Evolutionary conservation across 129 eudicot species (phyloP).

Genomic region (Artemisia annua): DNA sequence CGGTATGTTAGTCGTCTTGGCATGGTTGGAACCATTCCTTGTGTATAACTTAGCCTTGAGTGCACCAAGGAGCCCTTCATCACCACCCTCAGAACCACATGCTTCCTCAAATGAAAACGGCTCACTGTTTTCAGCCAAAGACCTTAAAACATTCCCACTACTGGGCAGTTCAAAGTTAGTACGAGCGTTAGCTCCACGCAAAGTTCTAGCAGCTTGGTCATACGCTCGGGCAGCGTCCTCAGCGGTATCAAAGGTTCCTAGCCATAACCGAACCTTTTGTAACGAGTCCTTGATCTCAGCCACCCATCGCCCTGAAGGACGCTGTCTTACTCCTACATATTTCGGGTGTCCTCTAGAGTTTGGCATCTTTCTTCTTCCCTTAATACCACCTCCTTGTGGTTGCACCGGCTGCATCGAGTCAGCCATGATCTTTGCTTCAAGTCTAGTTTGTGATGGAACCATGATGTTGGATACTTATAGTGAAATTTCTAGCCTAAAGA

Average conservation of each 20-base stretch:
- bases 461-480: conserved; percentile 25
- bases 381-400: conserved; percentile 14
- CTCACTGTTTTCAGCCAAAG: conserved; percentile 30
- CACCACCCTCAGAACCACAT: conserved; percentile 33
- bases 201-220: conserved; percentile 42
- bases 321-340: conserved; percentile 41
- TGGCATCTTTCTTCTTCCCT: conserved; percentile 40
- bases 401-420: conserved; percentile 13
- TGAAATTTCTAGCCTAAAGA: conserved; percentile 1
- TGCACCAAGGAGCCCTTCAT: conserved; percentile 39
- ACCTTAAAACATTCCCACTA: not conserved
- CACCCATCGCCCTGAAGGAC: conserved; percentile 49
- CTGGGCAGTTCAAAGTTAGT: conserved; percentile 41
- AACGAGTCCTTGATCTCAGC: conserved; percentile 47
- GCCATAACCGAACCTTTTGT: conserved; percentile 47
- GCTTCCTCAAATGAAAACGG: conserved; percentile 46
- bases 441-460: conserved; percentile 26
- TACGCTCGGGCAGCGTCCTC: conserved; percentile 46
- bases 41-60: conserved; percentile 37
- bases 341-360: conserved; percentile 45
- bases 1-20: not conserved
- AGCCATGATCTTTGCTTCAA: conserved; percentile 22
- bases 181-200: conserved; percentile 40
- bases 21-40: not conserved
- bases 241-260: conserved; percentile 45